Percentiles rank a stretch among this genome's conserved stretches.
Evolutionary conservation across 164 flowering plant genomes (phyloP).

Genomic region (Litsea cubeba): DNA sequence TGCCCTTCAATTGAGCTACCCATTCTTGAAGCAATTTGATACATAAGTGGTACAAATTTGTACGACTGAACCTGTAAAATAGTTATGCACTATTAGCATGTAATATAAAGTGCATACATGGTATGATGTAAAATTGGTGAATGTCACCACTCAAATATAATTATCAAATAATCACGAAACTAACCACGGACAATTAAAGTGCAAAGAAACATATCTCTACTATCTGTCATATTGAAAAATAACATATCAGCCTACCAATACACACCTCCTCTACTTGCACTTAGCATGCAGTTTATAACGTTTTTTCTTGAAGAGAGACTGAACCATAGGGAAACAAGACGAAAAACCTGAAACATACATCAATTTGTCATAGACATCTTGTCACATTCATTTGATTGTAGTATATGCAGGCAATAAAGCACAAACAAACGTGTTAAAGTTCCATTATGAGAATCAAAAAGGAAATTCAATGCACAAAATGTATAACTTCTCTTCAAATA

Average conservation of each 20-base stretch:
- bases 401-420: neutral
- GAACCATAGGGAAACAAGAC: constrained; percentile 93
- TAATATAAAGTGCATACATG: neutral
- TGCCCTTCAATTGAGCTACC: constrained; percentile 71
- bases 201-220: neutral
- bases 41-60: constrained; percentile 83
- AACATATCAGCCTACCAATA: neutral
- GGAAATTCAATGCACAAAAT: neutral
- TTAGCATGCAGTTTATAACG: constrained; percentile 69
- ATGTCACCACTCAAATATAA: neutral
- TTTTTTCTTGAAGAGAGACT: constrained; percentile 64
- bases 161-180: neutral
- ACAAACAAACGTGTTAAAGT: neutral
- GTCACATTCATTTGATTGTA: constrained; percentile 5
- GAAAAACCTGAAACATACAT: constrained; percentile 67
- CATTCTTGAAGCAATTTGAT: constrained; percentile 97
- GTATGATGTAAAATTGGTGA: neutral
- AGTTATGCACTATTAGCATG: neutral
- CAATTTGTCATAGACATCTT: neutral
- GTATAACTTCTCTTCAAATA: no score
- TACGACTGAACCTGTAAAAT: constrained; percentile 77
- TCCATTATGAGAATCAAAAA: neutral
- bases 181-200: neutral
- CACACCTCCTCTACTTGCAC: constrained; percentile 74
- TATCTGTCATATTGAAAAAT: neutral